Evolutionary conservation across 805 yeast genomes (phyloP), one percentile per base, ranked within the genome.

Genomic region (Yamadazyma phyllophila): DNA sequence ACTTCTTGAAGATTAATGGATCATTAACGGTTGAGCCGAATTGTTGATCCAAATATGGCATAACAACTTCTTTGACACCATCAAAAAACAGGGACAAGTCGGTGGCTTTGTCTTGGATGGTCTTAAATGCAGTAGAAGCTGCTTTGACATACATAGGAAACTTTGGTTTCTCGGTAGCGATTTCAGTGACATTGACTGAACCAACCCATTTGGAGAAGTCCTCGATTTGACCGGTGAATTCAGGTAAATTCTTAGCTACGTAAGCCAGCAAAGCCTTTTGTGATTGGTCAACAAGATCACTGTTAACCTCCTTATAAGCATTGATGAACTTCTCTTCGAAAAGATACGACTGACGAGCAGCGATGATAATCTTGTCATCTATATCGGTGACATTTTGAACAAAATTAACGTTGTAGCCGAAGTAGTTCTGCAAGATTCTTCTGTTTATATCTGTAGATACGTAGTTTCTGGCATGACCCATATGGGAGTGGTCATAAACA

Each of bases 401-500:
- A 67, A 91, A 94, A 39, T 75, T 77, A 36, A 94, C 80, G 55
- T 88, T 82, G 67, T 88, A 94, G 15, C 96, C 96, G 66, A 94
- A 94, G 66, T 89, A 92, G 65, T 92, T 88, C 64, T 85, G 89
- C 53, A 94, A 63, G 41, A 94, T 79, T 55, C 99, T 78, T 63
- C 99, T 82, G 62, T 90, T 87, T 61, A 94, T 89, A 65, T 94
- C 99, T 43, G 87, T 88, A 8, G 96, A 81, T 41, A 94, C 98
- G 60, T 94, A 94, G 68, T 94, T 94, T 66, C 99, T 77, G 11
- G 99, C 99, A 65, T 94, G 99, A 16, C 99, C 99, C 97, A 94
- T 90, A 62, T 94, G 99, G 43, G 91, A 81, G 29, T 94, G 82
- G 66, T 94, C 96, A 61, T 94, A 94, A 12, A 94, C 99, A 0